Evolutionary conservation across 805 yeast species (phyloP), one percentile per base, ranked within the genome.

Genomic region (Pichia pseudocactophila): DNA sequence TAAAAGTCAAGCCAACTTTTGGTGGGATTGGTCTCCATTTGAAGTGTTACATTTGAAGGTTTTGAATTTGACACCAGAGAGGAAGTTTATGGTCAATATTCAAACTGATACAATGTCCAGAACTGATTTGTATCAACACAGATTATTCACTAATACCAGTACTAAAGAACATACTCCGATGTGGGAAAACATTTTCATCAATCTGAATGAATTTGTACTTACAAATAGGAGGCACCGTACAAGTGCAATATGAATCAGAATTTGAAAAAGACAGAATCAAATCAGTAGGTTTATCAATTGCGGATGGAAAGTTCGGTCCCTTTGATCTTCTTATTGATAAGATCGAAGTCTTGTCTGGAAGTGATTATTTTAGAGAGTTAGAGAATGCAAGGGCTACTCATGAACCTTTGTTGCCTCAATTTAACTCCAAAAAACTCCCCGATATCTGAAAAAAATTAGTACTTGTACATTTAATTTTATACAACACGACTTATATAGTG

Each of bases 151-250:
- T 2, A 36, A 40, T 52, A 4, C 85, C 30, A 36, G 27, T 36
- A 31, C 22, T 34, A 39, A 25, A 12, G 16, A 17, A 13, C 13
- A 12, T 4, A 16, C 7, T 38, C 43, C 49, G 2, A 69, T 76
- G 47, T 85, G 95, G 95, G 92, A 86, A 57, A 81, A 87, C 2
- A 87, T 85, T 12, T 74, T 80, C 25, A 78, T 86, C 28, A 87
- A 92, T 36, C 65, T 86, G 39, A 73, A 77, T 50, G 88, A 82
- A 55, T 84, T 86, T 61, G 88, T 86, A 40, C 69, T 85, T 61
- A 86, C 95, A 18, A 84, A 83, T 58, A 78, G 82, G 83, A 70
- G 95, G 95, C n/a, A 48, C 45, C 36, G 51, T 64, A 13, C 68
- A 71, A 34, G 70, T 74, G 34, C 82, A 77, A 59, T 70, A 69